phyloP scores from a whole-genome alignment of 495 filamentous ascomycete genomes.

The Parathielavia hyrcaniae region DNA sequence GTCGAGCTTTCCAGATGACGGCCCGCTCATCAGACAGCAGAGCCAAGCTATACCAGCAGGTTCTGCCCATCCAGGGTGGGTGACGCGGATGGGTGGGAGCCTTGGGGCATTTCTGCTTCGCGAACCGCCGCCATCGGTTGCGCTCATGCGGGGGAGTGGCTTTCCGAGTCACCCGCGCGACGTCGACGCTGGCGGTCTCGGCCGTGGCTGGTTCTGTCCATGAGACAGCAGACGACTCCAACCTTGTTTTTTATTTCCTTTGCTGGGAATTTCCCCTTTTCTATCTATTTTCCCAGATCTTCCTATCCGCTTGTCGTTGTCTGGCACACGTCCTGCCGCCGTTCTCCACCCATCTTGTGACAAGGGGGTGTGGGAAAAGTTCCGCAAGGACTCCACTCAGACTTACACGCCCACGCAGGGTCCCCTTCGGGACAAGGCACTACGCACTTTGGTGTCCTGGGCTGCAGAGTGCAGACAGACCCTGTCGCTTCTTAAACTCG shows the following conservation, averaged over 20 bases:
- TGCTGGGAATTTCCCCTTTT: constrained; percentile 5
- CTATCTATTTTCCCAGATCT: constrained; percentile 1
- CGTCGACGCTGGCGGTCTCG: constrained; percentile 25
- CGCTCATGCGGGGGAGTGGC: constrained; percentile 21
- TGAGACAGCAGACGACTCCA: constrained; percentile 12
- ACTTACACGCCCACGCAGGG: constrained; percentile 14
- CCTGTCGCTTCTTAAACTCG: constrained; percentile 45
- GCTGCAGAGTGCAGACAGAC: constrained; percentile 12
- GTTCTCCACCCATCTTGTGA: not conserved
- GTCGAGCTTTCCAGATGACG: not conserved
- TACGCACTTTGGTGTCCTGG: constrained; percentile 15
- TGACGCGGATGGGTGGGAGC: not conserved
- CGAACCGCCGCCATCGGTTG: constrained; percentile 6
- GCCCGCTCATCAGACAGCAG: not conserved
- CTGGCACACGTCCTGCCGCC: not conserved
- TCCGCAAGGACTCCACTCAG: not conserved
- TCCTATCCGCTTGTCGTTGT: not conserved
- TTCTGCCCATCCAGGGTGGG: not conserved
- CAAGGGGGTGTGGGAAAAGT: constrained; percentile 3
- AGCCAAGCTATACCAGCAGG: not conserved
- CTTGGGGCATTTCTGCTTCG: constrained; percentile 13
- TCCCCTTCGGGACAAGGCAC: constrained; percentile 23
- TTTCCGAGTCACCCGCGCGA: constrained; percentile 15
- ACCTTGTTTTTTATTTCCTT: not conserved
- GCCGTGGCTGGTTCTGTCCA: constrained; percentile 23